Conservation (phyloP, 106 monocot species). For the Acanthochlamys bracteata region DNA sequence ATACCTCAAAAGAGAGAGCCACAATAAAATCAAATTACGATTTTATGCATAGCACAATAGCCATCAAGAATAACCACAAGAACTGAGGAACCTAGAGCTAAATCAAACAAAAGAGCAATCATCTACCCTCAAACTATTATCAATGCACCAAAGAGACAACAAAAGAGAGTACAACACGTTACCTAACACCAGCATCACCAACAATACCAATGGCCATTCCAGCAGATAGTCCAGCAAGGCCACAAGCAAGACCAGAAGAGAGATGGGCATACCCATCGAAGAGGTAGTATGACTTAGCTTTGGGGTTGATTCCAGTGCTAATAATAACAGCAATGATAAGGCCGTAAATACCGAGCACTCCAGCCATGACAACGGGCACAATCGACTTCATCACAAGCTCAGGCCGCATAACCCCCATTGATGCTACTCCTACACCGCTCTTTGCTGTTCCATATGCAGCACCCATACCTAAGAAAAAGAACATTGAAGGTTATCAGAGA, state of each 20-base stretch:
- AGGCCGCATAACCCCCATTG: constrained; percentile 30
- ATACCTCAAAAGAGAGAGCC: too few species aligned
- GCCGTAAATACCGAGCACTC: constrained; percentile 42
- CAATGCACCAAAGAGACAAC: not conserved
- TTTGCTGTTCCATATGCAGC: constrained; percentile 27
- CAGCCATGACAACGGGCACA: constrained; percentile 36
- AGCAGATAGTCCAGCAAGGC: constrained; percentile 37
- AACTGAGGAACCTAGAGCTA: too few species aligned
- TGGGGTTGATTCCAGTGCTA: constrained; percentile 38
- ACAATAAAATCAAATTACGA: too few species aligned
- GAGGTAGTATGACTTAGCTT: constrained; percentile 39
- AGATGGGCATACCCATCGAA: constrained; percentile 40
- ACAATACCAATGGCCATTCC: constrained; percentile 48
- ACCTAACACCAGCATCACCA: constrained; percentile 39
- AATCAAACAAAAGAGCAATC: too few species aligned
- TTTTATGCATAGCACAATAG: too few species aligned
- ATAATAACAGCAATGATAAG: constrained; percentile 42
- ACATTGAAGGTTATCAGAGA: too few species aligned
- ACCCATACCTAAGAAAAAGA: constrained; percentile 14
- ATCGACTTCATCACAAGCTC: constrained; percentile 31
- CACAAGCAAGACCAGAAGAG: constrained; percentile 36
- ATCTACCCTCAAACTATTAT: too few species aligned
- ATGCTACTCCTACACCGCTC: constrained; percentile 27
- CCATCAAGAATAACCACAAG: too few species aligned
- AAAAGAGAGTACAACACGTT: not conserved